Percentiles rank a stretch among this genome's conserved stretches.
Evolutionary conservation across 2,329 filamentous ascomycete genomes (phyloP).

Genomic region (Cercospora sesami): DNA sequence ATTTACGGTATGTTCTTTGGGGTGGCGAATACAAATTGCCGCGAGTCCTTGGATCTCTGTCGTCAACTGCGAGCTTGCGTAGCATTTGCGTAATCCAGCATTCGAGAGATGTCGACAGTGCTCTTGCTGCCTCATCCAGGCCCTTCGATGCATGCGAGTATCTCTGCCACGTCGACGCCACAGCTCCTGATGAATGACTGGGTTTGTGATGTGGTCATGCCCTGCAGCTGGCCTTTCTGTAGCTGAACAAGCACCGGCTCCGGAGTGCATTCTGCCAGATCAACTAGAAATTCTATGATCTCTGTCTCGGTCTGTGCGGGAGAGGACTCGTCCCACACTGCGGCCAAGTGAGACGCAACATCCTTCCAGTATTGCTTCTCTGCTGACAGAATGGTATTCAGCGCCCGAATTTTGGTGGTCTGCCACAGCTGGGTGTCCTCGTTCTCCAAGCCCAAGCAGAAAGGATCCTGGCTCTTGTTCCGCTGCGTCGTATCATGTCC

Average conservation of each 20-base stretch:
- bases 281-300: conserved; percentile 46
- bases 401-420: conserved; percentile 38
- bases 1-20: neutral
- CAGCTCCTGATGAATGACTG: conserved; percentile 38
- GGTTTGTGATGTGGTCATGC: conserved; percentile 44
- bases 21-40: neutral
- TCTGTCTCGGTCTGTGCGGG: conserved; percentile 43
- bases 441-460: conserved; percentile 29
- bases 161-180: conserved; percentile 23
- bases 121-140: neutral
- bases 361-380: conserved; percentile 13
- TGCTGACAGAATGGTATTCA: conserved; percentile 32
- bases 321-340: conserved; percentile 34
- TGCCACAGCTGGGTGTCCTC: conserved; percentile 42
- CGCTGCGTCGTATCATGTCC: neutral
- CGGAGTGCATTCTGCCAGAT: conserved; percentile 46
- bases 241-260: conserved; percentile 55
- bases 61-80: neutral
- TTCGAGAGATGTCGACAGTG: neutral
- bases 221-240: conserved; percentile 49
- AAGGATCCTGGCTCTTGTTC: conserved; percentile 14
- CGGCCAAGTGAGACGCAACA: conserved; percentile 36
- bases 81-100: neutral
- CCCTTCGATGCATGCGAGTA: conserved; percentile 7
- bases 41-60: neutral